These are phyloP conservation scores for Dictyophora rubrovolvata DNA, from an alignment of 768 basidiomycete species.

Conservation along the genomic window DNA sequence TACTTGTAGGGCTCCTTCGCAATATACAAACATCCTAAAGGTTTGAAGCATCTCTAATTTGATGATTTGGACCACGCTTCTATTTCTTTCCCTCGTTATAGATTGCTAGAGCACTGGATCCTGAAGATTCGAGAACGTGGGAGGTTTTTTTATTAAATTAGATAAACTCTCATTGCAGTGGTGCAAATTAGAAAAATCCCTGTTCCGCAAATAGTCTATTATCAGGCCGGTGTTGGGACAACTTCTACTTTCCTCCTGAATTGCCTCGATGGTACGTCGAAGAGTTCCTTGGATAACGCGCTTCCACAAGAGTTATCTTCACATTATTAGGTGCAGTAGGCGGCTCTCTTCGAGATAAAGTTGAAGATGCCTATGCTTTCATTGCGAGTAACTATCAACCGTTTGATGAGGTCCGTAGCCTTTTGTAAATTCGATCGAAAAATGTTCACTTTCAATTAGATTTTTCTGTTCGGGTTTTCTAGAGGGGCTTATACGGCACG, in stretches of 20 bases:
- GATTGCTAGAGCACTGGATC: slow-evolving; percentile 21
- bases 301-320: background rate
- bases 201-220: slow-evolving; percentile 56
- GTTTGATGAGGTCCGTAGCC: slow-evolving; percentile 51
- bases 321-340: slow-evolving; percentile 47
- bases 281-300: background rate
- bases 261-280: slow-evolving; percentile 43
- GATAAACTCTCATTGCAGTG: background rate
- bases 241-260: slow-evolving; percentile 47
- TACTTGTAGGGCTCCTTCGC: slow-evolving; percentile 12
- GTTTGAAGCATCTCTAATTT: background rate
- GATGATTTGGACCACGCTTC: background rate
- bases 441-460: slow-evolving; percentile 27
- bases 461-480: slow-evolving; percentile 72
- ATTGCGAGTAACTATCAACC: slow-evolving; percentile 66
- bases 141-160: slow-evolving; percentile 5
- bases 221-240: slow-evolving; percentile 53
- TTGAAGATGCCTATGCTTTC: slow-evolving; percentile 70
- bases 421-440: background rate
- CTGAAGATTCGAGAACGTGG: slow-evolving; percentile 22
- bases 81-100: slow-evolving; percentile 12
- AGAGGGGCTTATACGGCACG: slow-evolving; percentile 69
- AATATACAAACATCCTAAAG: slow-evolving; percentile 3
- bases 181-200: slow-evolving; percentile 21
- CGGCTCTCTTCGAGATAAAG: slow-evolving; percentile 51